phyloP scores from a whole-genome alignment of 2,329 filamentous ascomycete species.

The Metarhizium robertsii region DNA sequence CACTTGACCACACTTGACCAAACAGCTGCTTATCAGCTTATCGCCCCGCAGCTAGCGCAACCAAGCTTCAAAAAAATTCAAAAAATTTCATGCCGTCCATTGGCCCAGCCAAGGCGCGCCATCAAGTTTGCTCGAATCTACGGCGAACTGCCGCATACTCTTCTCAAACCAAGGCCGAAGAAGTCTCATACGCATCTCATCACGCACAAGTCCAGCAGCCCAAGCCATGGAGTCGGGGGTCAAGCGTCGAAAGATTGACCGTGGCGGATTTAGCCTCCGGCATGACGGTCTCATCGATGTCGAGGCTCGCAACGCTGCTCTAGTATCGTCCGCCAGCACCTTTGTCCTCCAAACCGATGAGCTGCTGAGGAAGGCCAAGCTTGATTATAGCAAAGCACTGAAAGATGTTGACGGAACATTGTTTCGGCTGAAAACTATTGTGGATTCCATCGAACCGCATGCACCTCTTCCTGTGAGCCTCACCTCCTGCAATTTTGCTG shows the following conservation, averaged over 20 bases:
- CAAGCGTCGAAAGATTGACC: slow-evolving; percentile 40
- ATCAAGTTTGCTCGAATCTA: not conserved
- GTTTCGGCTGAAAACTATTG: slow-evolving; percentile 40
- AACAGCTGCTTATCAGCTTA: slow-evolving; percentile 15
- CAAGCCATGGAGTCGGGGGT: slow-evolving; percentile 34
- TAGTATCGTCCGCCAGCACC: slow-evolving; percentile 38
- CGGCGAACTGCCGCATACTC: not conserved
- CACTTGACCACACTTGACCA: not conserved
- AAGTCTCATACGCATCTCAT: not conserved
- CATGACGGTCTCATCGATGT: slow-evolving; percentile 30
- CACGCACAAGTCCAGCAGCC: not conserved
- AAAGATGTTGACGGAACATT: slow-evolving; percentile 39
- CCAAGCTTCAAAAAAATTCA: slow-evolving; percentile 7
- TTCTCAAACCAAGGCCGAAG: not conserved
- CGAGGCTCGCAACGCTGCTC: slow-evolving; percentile 28
- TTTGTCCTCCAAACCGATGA: slow-evolving; percentile 53
- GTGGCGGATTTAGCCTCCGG: slow-evolving; percentile 24
- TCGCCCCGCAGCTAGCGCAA: slow-evolving; percentile 13
- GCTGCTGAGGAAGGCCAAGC: slow-evolving; percentile 42
- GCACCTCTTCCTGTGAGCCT: slow-evolving; percentile 38
- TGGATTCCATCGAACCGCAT: slow-evolving; percentile 42
- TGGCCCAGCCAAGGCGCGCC: not conserved
- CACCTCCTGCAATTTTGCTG: not conserved
- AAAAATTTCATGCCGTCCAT: not conserved
- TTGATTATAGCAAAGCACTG: slow-evolving; percentile 42